These are phyloP conservation scores for Albophoma yamanashiensis DNA, from an alignment of 2,329 filamentous ascomycete genomes.

Conservation along the genomic window DNA sequence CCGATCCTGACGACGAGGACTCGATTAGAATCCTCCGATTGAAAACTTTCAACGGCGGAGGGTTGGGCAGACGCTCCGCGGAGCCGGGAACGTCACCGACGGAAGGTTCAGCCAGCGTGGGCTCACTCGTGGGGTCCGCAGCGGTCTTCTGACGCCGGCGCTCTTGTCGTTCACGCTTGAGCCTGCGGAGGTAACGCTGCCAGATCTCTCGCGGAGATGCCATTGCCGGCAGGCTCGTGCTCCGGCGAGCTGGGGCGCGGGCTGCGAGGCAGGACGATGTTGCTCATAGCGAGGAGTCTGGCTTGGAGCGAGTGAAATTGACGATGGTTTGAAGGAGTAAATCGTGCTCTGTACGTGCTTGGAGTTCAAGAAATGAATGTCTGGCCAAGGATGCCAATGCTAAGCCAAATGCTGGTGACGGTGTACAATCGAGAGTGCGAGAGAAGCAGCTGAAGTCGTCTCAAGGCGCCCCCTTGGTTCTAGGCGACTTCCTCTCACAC, in stretches of 20 bases:
- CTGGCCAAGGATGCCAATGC: not conserved
- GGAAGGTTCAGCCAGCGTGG: too few relatives aligned
- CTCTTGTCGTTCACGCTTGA: not conserved
- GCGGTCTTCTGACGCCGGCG: not conserved
- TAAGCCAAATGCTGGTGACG: not conserved
- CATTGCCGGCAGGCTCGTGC: not conserved
- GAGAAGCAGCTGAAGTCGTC: not conserved
- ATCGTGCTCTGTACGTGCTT: not conserved
- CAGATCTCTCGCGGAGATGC: not conserved
- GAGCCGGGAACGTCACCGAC: not conserved
- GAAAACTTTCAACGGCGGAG: not conserved
- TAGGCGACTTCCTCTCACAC: not conserved
- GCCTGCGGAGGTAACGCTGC: not conserved
- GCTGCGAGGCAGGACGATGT: not conserved
- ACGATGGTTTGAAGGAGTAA: not conserved
- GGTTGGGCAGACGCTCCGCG: not conserved
- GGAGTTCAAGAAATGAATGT: not conserved
- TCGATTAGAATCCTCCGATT: not conserved
- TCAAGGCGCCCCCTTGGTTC: not conserved
- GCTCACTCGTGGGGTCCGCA: not conserved
- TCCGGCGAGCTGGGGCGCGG: not conserved
- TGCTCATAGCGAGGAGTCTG: not conserved
- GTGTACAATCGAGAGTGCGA: too few relatives aligned
- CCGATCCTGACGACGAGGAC: not conserved
- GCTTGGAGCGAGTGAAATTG: not conserved